Percentiles rank a stretch among this genome's conserved stretches.
Evolutionary conservation across 164 flowering plant species (phyloP).

Genomic region (Hamamelis virginiana): DNA sequence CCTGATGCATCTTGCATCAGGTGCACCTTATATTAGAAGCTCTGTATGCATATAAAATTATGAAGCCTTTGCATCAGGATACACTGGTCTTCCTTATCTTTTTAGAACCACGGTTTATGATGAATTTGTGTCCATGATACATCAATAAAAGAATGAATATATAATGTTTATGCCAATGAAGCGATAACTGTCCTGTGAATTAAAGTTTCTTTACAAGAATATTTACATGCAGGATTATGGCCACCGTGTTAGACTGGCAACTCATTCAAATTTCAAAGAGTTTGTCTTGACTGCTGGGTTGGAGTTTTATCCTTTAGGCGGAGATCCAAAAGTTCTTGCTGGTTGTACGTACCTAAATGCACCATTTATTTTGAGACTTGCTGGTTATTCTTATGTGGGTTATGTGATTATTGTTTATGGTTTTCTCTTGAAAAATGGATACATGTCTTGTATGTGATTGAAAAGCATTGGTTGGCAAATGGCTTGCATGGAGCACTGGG

Average conservation of each 20-base stretch:
- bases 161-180: neutral
- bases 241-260: slow-evolving; percentile 96
- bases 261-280: slow-evolving; percentile 96
- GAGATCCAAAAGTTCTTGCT: slow-evolving; percentile 98
- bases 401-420: neutral
- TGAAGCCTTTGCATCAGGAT: neutral
- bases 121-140: no score
- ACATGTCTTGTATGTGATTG: no score
- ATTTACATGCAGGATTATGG: slow-evolving; percentile 82
- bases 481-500: no score
- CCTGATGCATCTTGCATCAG: no score
- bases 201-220: slow-evolving; percentile 4
- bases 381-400: neutral
- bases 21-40: no score
- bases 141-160: no score
- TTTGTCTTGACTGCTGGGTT: slow-evolving; percentile 95
- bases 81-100: no score
- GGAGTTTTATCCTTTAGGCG: slow-evolving; percentile 96
- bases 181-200: neutral
- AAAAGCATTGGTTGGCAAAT: no score
- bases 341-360: slow-evolving; percentile 66
- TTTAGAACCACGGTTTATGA: no score
- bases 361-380: neutral
- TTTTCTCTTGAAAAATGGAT: no score
- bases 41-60: no score